Base-by-base conservation (phyloP, 345 rosid species). In the Sonneratia alba region DNA sequence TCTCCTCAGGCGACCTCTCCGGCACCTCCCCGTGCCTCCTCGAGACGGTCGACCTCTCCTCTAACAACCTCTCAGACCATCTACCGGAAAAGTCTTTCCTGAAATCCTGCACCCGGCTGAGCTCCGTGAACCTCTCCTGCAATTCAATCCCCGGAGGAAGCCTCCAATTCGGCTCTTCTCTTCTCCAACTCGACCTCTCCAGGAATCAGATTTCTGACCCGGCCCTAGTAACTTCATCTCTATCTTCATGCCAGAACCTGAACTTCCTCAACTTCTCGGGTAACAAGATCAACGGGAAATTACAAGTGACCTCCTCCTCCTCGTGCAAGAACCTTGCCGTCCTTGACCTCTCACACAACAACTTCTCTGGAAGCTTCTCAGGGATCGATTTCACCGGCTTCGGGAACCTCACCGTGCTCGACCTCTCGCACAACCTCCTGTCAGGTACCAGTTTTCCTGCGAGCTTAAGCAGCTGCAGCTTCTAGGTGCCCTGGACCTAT, bases 271-370 rank as follows among this genome's bases (percentile, higher is more conserved):
- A 93, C 74, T 75, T 93, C 70, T 93, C 98, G 2, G 84, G 72
- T 68, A 93, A 88, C 74, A 83, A 86, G 72, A 80, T 91, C 48
- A 27, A 80, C 15, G 97, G 93, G 21, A 81, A 78, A 57, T 69
- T 90, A 56, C 73, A 88, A 47, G 66, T 43, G 18, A 48, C 69
- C 16, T 62, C 85, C 56, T 83, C 80, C 24, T 22, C 68, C 11
- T 81, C 85, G 51, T 88, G 87, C 82, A 76, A 74, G 73, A 82
- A 77, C 75, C 75, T 93, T n/a, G 71, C 81, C 32, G 72, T 78
- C 74, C 85, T 93, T 55, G 95, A 93, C 83, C 86, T 93, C 67
- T 93, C 98, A 0, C 69, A 77, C 69, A 93, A 93, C 79, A 72
- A 77, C 63, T 72, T 93, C 64, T 89, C 96, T 1, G 92, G 89